Base-by-base conservation (phyloP, 305 asterid species). In the Caryopteris hybrid region DNA sequence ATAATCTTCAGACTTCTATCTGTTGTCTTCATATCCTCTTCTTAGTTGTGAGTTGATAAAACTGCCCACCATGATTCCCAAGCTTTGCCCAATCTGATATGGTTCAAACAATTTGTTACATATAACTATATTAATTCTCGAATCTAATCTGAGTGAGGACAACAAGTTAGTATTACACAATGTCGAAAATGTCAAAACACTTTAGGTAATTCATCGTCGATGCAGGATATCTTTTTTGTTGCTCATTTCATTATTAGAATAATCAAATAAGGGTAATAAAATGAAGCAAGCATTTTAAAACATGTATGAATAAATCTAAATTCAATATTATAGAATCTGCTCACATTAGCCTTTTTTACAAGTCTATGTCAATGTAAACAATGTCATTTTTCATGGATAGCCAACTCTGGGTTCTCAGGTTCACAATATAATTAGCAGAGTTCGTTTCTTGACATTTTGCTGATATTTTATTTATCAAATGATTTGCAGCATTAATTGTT, bases 391-490 rank as follows among this genome's bases (percentile, higher is more conserved):
- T 47, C 43, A 5, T 29, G 46, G 38, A 42, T 60, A 29, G 57
- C 25, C 41, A 29, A n/a, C 56, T 66, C 22, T 41, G 17, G 23
- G 7, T 6, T 29, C 14, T 29, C 5, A 1, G 22, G 8, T 38
- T 36, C 4, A 20, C 10, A 8, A 20, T 34, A 53, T 20, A 9
- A 8, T 42, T 16, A 46, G 21, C 1, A 11, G 2, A 43, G 23
- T 23, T 62, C 25, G 9, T 20, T 68, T 68, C 61, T 52, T 45
- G 51, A 3, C 21, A 21, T 25, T 58, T 50, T 66, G 7, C 53
- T 60, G 50, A 34, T 47, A 21, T 50, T 70, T 59, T 57, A 56
- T 39, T 68, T 31, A 25, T 69, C 57, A 48, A 61, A 31, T 64
- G 47, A 47, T 64, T 60, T 18, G 34, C 65, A 43, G 64, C 46